A percentile compares a stretch with the other conserved stretches of the same genome.
phyloP scores from a whole-genome alignment of 2,329 filamentous ascomycete genomes.

The Mariannaea elegans region DNA sequence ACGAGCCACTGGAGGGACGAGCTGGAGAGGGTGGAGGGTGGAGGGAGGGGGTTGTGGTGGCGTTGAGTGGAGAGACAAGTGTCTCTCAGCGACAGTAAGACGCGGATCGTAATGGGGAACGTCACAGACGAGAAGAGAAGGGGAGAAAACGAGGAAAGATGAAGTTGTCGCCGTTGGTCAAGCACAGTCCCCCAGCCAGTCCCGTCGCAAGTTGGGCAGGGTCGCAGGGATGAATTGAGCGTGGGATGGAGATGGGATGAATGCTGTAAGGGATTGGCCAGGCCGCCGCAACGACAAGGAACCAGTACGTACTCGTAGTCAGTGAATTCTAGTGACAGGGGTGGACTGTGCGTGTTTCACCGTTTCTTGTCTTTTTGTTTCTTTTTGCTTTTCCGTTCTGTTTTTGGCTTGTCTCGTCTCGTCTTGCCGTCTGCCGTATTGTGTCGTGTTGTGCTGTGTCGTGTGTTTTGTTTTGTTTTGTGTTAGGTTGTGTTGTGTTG shows the following conservation, averaged over 20 bases:
- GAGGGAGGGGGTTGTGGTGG: constrained; percentile 17
- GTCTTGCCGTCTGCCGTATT: not conserved
- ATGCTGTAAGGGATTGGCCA: not conserved
- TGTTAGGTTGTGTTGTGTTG: not conserved
- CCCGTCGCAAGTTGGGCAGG: not conserved
- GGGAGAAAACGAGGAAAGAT: not conserved
- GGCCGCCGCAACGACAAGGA: not conserved
- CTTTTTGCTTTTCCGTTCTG: not conserved
- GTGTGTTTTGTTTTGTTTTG: not conserved
- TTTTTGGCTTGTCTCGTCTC: constrained; percentile 3
- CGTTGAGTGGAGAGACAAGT: constrained; percentile 29
- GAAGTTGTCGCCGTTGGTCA: not conserved
- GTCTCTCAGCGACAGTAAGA: constrained; percentile 16
- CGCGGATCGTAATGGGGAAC: not conserved
- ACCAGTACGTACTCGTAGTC: not conserved
- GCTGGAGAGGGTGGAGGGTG: constrained; percentile 6
- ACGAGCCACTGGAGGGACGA: constrained; percentile 28
- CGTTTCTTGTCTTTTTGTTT: not conserved
- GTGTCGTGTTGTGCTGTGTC: not conserved
- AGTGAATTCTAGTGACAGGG: no score
- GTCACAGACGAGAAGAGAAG: not conserved
- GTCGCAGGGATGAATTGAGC: not conserved
- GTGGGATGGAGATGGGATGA: not conserved
- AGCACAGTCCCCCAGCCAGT: not conserved
- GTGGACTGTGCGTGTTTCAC: not conserved